These are phyloP conservation scores for Tuber magnatum DNA, from an alignment of 495 filamentous ascomycete genomes.

Conservation along the genomic window DNA sequence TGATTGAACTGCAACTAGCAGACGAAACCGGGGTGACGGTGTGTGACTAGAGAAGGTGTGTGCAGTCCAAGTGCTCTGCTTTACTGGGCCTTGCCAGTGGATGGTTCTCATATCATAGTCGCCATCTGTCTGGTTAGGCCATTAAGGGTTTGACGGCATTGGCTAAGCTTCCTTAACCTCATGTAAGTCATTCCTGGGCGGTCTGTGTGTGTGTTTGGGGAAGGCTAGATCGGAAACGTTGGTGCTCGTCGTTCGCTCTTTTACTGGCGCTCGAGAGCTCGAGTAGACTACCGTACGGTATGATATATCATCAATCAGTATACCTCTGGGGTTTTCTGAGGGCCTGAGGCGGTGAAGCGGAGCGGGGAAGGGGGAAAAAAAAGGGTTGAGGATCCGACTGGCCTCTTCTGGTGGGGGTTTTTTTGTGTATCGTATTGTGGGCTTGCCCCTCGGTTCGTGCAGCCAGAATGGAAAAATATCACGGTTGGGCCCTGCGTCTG, in stretches of 20 bases:
- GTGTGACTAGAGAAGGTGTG: neutral
- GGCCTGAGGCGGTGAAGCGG: neutral
- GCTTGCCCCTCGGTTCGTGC: neutral
- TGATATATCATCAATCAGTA: neutral
- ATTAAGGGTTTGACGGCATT: neutral
- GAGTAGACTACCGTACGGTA: too few species aligned
- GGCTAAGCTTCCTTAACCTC: neutral
- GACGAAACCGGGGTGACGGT: neutral
- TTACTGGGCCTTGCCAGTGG: neutral
- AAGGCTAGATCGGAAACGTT: neutral
- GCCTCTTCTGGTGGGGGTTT: neutral
- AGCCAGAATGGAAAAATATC: slow-evolving; percentile 26
- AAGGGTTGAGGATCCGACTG: neutral
- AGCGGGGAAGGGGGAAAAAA: neutral
- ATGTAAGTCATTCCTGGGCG: neutral
- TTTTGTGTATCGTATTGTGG: neutral
- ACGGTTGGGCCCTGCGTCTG: slow-evolving; percentile 30
- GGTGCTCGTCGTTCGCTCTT: neutral
- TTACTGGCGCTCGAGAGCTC: too few species aligned
- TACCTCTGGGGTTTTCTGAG: neutral
- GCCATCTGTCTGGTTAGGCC: neutral
- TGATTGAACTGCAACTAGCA: neutral
- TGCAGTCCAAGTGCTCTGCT: neutral
- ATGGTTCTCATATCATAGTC: neutral
- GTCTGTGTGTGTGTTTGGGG: neutral